Conservation (phyloP, 2,329 filamentous ascomycete species). For the Neurospora sp. region DNA sequence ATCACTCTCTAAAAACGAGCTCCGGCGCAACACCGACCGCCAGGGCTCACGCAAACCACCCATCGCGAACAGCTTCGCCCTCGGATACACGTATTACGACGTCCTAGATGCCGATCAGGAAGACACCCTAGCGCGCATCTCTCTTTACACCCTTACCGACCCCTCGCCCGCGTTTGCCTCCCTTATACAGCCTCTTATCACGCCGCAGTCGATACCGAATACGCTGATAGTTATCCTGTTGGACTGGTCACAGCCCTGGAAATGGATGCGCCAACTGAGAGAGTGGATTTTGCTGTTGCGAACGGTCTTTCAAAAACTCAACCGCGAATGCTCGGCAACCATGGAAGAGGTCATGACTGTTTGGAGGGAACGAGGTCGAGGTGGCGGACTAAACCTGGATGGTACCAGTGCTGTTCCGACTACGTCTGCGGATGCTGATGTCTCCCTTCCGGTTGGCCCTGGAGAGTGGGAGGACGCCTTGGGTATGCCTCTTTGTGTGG, state of each 20-base stretch:
- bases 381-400: conserved; percentile 52
- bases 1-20: conserved; percentile 43
- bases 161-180: conserved; percentile 75
- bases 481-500: conserved; percentile 78
- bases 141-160: conserved; percentile 78
- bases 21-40: conserved; percentile 42
- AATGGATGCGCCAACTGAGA: conserved; percentile 79
- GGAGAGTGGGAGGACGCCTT: conserved; percentile 91
- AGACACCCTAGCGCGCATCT: conserved; percentile 83
- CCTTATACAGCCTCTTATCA: conserved; percentile 75
- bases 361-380: conserved; percentile 68
- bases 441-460: conserved; percentile 67
- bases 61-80: conserved; percentile 81
- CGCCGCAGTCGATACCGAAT: conserved; percentile 71
- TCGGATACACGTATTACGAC: conserved; percentile 93
- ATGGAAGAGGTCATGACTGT: conserved; percentile 78
- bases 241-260: conserved; percentile 90
- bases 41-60: conserved; percentile 56
- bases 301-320: conserved; percentile 63
- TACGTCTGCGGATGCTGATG: conserved; percentile 45
- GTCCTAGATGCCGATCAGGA: conserved; percentile 90
- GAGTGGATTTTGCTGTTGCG: conserved; percentile 83
- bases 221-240: conserved; percentile 85
- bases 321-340: conserved; percentile 65
- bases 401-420: conserved; percentile 47